phyloP scores from a whole-genome alignment of 163 green algal genomes.

The Coccomyxa subellipsoidea region DNA sequence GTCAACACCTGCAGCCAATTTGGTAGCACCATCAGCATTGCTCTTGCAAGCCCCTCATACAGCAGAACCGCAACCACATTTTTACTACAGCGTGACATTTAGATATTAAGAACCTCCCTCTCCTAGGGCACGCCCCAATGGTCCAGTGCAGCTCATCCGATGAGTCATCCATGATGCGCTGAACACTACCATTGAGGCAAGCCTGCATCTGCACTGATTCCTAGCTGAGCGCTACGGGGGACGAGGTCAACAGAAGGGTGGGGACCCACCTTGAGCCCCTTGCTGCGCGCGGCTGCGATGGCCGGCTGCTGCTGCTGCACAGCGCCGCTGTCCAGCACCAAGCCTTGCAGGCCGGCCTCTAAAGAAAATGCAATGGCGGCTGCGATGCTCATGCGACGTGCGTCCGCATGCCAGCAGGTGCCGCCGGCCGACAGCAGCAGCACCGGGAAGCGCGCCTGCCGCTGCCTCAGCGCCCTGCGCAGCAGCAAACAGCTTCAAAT shows the following conservation, averaged over 20 bases:
- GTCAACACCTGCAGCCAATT: constrained; percentile 57
- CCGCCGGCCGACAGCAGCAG: constrained; percentile 72
- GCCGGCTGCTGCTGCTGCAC: constrained; percentile 34
- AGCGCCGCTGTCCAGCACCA: constrained; percentile 53
- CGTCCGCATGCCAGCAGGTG: constrained; percentile 54
- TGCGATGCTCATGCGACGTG: constrained; percentile 55
- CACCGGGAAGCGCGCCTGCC: constrained; percentile 41
- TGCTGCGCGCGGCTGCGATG: constrained; percentile 22
- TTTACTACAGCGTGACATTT: too few species aligned
- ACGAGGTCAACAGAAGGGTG: too few species aligned
- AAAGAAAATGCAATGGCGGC: constrained; percentile 58
- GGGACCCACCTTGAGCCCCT: constrained; percentile 44
- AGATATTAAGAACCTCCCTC: too few species aligned
- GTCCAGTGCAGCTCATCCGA: too few species aligned
- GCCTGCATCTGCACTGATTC: too few species aligned
- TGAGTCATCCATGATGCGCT: too few species aligned
- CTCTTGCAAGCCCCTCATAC: too few species aligned
- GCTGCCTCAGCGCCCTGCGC: constrained; percentile 32
- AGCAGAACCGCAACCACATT: too few species aligned
- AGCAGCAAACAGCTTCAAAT: background rate
- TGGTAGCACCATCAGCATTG: too few species aligned
- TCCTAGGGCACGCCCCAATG: too few species aligned
- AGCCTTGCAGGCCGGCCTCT: constrained; percentile 42
- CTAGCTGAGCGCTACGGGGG: too few species aligned
- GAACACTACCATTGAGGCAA: too few species aligned